Conservation (phyloP, 345 rosid genomes). For the Stellera chamaejasme region DNA sequence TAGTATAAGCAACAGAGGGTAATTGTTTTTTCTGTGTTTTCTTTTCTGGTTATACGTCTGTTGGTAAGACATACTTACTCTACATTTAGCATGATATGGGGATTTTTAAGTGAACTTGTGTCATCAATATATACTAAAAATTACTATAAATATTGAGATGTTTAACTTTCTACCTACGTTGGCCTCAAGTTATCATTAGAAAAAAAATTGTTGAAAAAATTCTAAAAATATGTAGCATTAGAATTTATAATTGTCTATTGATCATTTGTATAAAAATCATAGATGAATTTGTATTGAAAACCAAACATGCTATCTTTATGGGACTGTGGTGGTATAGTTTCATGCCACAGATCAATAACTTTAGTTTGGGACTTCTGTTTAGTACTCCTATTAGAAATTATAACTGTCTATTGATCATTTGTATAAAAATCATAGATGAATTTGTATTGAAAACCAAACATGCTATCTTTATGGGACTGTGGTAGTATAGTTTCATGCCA, state of each 20-base stretch:
- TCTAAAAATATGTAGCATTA: too few relatives aligned
- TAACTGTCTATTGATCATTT: too few relatives aligned
- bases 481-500: not conserved
- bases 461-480: not conserved
- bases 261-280: too few relatives aligned
- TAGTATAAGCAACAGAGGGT: slow-evolving; percentile 58
- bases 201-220: not conserved
- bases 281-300: too few relatives aligned
- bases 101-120: not conserved
- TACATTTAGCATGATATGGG: too few relatives aligned
- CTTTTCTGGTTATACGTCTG: not conserved
- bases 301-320: too few relatives aligned
- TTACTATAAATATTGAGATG: not conserved
- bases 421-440: too few relatives aligned
- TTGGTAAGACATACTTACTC: too few relatives aligned
- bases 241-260: too few relatives aligned
- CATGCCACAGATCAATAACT: not conserved
- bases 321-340: not conserved
- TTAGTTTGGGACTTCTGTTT: too few relatives aligned
- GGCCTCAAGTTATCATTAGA: not conserved
- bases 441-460: too few relatives aligned
- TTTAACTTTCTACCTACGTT: not conserved
- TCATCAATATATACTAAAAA: not conserved
- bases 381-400: too few relatives aligned
- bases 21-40: not conserved